These are phyloP conservation scores for Saturnispora mendoncae DNA, from an alignment of 805 yeast species.

Conservation along the genomic window DNA sequence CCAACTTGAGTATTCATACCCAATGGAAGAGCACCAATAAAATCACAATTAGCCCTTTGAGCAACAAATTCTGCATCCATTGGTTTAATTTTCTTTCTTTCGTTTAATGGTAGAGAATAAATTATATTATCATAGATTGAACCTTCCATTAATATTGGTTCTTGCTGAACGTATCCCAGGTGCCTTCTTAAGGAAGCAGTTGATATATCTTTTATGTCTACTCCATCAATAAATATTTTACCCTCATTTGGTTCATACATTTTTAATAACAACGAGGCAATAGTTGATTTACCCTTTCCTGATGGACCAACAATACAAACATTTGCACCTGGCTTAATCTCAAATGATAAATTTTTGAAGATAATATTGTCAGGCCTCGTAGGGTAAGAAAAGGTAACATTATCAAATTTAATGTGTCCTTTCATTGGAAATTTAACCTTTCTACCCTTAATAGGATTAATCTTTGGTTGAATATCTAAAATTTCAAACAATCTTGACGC, in stretches of 20 bases:
- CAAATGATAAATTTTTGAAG: slow-evolving; percentile 54
- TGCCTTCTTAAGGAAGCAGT: slow-evolving; percentile 66
- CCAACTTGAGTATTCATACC: slow-evolving; percentile 81
- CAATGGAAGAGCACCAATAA: slow-evolving; percentile 67
- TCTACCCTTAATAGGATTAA: slow-evolving; percentile 57
- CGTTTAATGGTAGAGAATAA: slow-evolving; percentile 48
- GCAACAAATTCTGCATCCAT: slow-evolving; percentile 59
- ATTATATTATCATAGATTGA: slow-evolving; percentile 78
- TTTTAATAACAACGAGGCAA: slow-evolving; percentile 68
- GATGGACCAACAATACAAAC: slow-evolving; percentile 94
- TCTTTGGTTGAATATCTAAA: slow-evolving; percentile 69
- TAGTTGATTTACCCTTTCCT: slow-evolving; percentile 91
- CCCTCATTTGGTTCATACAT: slow-evolving; percentile 78
- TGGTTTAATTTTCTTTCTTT: slow-evolving; percentile 45
- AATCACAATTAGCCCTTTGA: slow-evolving; percentile 67
- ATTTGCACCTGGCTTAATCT: slow-evolving; percentile 72
- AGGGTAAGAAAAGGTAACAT: slow-evolving; percentile 73
- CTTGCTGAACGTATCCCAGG: slow-evolving; percentile 87
- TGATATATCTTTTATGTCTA: slow-evolving; percentile 58
- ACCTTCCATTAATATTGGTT: slow-evolving; percentile 82
- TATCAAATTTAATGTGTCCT: slow-evolving; percentile 55
- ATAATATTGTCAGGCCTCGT: slow-evolving; percentile 68
- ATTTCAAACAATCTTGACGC: slow-evolving; percentile 86
- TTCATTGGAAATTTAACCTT: slow-evolving; percentile 31
- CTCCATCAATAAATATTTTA: slow-evolving; percentile 55